These are phyloP conservation scores for Diddensiella transvaalensis DNA, from an alignment of 805 yeast species.

Conservation along the genomic window DNA sequence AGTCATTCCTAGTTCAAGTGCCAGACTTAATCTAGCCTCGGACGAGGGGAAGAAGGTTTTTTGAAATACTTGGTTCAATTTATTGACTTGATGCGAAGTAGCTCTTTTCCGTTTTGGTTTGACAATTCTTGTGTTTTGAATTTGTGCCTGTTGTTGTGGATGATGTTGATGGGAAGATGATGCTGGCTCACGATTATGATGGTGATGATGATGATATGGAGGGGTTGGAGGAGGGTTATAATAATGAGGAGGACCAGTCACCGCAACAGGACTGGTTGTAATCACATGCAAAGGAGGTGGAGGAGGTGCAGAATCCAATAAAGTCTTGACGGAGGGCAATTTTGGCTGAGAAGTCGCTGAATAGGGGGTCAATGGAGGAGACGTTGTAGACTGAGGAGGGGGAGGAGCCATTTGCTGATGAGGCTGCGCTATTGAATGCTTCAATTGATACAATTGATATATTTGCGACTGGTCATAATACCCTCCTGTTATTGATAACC, in stretches of 20 bases:
- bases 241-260: slow-evolving; percentile 5
- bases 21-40: slow-evolving; percentile 63
- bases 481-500: slow-evolving; percentile 1
- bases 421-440: neutral
- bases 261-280: slow-evolving; percentile 7
- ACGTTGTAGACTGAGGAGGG: neutral
- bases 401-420: neutral
- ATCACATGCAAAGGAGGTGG: slow-evolving; percentile 1
- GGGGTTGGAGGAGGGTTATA: slow-evolving; percentile 3
- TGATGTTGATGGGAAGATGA: slow-evolving; percentile 7
- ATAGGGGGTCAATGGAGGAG: neutral
- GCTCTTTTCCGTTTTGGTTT: slow-evolving; percentile 62
- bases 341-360: neutral
- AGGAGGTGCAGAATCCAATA: slow-evolving; percentile 1
- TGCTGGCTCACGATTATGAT: neutral
- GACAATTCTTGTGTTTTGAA: too few relatives aligned
- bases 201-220: slow-evolving; percentile 7
- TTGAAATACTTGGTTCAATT: slow-evolving; percentile 67
- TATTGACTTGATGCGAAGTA: slow-evolving; percentile 72
- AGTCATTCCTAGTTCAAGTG: slow-evolving; percentile 73
- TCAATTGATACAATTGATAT: neutral
- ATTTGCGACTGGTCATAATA: neutral
- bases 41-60: slow-evolving; percentile 76
- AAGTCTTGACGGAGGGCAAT: neutral
- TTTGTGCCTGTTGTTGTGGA: slow-evolving; percentile 2